Conservation (phyloP, 352 stramenopile genomes). For the Phytophthora melonis region DNA sequence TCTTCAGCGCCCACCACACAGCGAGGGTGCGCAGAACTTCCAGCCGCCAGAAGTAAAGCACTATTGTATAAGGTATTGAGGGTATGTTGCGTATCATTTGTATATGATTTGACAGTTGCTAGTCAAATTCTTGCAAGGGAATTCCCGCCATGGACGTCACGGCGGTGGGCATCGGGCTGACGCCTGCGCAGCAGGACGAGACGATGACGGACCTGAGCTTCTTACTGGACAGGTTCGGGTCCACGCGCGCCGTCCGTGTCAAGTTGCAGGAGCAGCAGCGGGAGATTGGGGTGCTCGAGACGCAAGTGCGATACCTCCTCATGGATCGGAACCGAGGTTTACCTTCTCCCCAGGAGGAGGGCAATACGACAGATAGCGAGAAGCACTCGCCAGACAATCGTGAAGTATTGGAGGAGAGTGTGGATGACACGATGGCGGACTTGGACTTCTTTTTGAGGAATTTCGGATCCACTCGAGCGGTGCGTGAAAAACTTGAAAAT, state of each 20-base stretch:
- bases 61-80: not conserved
- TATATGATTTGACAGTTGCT: not conserved
- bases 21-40: too few relatives aligned
- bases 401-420: not conserved
- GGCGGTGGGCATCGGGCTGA: slow-evolving; percentile 9
- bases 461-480: not conserved
- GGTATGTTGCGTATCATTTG: not conserved
- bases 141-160: slow-evolving; percentile 6
- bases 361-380: not conserved
- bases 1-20: too few relatives aligned
- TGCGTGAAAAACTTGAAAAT: not conserved
- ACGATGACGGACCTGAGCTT: slow-evolving; percentile 2
- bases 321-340: not conserved
- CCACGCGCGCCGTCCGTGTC: not conserved
- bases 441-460: not conserved
- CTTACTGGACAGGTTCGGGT: slow-evolving; percentile 12
- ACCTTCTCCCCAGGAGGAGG: not conserved
- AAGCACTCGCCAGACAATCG: not conserved
- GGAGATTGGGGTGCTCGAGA: not conserved
- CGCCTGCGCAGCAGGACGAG: slow-evolving; percentile 10
- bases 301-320: not conserved
- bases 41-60: too few relatives aligned
- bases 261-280: not conserved
- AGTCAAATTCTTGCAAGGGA: not conserved
- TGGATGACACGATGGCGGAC: not conserved